Conservation (phyloP, 306 rosid species). For the Luffa acutangula region DNA sequence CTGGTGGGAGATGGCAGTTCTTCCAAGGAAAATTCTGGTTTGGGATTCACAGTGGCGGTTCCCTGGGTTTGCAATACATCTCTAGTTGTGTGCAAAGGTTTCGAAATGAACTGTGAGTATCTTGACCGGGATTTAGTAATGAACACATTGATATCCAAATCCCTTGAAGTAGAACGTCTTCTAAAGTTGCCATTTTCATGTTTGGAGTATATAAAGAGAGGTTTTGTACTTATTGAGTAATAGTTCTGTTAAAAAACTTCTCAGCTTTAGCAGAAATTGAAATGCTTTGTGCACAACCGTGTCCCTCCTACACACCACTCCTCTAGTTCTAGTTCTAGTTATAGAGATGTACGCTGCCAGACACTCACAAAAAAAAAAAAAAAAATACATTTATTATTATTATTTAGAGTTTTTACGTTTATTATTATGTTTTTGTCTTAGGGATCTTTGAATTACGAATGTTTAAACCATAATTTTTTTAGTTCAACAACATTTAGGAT, state of each 20-base stretch:
- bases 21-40: slow-evolving; percentile 28
- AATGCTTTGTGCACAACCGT: not conserved
- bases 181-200: slow-evolving; percentile 68
- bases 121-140: slow-evolving; percentile 25
- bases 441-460: too few species aligned
- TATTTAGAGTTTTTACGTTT: too few species aligned
- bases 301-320: not conserved
- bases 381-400: too few species aligned
- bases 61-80: slow-evolving; percentile 91
- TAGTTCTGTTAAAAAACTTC: not conserved
- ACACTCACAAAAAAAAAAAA: too few species aligned
- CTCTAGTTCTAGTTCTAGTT: too few species aligned
- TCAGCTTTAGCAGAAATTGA: not conserved
- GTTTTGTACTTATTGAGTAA: slow-evolving; percentile 51
- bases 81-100: slow-evolving; percentile 75
- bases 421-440: too few species aligned
- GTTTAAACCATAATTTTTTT: too few species aligned
- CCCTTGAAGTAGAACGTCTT: slow-evolving; percentile 59
- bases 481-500: too few species aligned
- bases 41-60: slow-evolving; percentile 70
- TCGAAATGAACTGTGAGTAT: slow-evolving; percentile 19
- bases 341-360: too few species aligned
- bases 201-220: slow-evolving; percentile 59
- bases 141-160: slow-evolving; percentile 41
- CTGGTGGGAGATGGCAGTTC: slow-evolving; percentile 31